Evolutionary conservation across 2,329 filamentous ascomycete species (phyloP), one percentile per base, ranked within the genome.

Genomic region (Botryosphaeria dothidea): DNA sequence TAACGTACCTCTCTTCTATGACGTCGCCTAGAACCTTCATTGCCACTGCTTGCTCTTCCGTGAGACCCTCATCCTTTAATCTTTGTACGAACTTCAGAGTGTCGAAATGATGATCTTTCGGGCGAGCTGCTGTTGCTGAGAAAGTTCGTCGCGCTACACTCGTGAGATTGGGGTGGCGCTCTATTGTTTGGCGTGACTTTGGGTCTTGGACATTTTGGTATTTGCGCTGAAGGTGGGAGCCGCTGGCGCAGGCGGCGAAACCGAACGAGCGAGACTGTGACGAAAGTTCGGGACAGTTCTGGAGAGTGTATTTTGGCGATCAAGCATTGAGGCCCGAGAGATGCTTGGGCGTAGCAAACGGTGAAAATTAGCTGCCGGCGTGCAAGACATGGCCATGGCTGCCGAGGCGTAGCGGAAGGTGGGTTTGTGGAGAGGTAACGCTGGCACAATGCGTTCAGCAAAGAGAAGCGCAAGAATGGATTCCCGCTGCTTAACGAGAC

Each of bases 11-110:
- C 80, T 99, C 95, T 77, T 98, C 92, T 69, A 99, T 97, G 9
- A 98, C 94, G 77, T 98, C 93, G 79, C 93, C 93, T 43, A 99
- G 83, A 6, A 98, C 92, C 76, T 92, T 92, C 95, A 97, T 95
- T n/a, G 95, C 94, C 27, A 92, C 93, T 2, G 93, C 90, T 79
- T 99, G 95, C 70, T 93, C 91, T 78, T 98, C 94, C 25, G 92
- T 97, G 77, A 98, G 97, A 0, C 95, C 95, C 77, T 99, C 95
- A 69, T 87, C 87, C 77, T 94, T 89, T 45, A 99, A 83, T 61
- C 92, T 86, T 80, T 97, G 92, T 43, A 99, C 93, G 75, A 99
- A 97, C 81, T 97, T 97, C 67, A 99, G 86, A 0, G 95, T 99
- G 79, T 99, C 95, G 76, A 99, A 99, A 79, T 99, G 93, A 78